Evolutionary conservation across 2,329 filamentous ascomycete species (phyloP).

Genomic region (Trichothecium sympodiale): DNA sequence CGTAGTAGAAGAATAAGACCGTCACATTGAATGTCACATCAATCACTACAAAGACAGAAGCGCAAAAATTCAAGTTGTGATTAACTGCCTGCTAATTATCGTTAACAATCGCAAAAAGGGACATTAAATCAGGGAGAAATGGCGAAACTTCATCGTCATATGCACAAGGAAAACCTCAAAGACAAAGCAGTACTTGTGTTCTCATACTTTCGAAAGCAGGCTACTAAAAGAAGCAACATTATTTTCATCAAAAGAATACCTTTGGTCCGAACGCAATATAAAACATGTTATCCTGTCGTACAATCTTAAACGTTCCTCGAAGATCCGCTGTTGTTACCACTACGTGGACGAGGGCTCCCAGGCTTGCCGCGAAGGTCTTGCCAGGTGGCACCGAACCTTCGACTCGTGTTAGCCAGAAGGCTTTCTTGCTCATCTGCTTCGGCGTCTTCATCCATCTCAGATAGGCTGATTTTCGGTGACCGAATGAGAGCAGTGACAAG

Average conservation of each 20-base stretch:
- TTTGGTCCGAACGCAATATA: no score
- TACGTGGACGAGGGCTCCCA: background rate
- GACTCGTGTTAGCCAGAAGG: constrained; percentile 69
- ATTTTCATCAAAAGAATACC: no score
- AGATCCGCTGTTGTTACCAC: constrained; percentile 8
- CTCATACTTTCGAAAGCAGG: no score
- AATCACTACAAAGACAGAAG: background rate
- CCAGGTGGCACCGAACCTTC: constrained; percentile 79
- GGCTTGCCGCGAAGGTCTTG: constrained; percentile 63
- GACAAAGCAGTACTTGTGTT: no score
- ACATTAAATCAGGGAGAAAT: no score
- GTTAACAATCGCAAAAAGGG: no score
- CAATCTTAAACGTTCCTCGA: constrained; percentile 2
- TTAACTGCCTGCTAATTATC: no score
- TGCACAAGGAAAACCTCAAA: no score
- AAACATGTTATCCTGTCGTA: no score
- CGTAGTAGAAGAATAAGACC: constrained; percentile 5
- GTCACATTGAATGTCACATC: background rate
- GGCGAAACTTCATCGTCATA: no score
- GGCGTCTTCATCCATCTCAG: constrained; percentile 75
- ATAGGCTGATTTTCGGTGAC: constrained; percentile 64
- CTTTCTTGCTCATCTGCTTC: constrained; percentile 92
- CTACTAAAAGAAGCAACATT: no score
- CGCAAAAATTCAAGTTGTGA: no score
- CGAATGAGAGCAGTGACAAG: constrained; percentile 71